Evolutionary conservation across 2,329 filamentous ascomycete genomes (phyloP).

Genomic region (Penicillium sp.): DNA sequence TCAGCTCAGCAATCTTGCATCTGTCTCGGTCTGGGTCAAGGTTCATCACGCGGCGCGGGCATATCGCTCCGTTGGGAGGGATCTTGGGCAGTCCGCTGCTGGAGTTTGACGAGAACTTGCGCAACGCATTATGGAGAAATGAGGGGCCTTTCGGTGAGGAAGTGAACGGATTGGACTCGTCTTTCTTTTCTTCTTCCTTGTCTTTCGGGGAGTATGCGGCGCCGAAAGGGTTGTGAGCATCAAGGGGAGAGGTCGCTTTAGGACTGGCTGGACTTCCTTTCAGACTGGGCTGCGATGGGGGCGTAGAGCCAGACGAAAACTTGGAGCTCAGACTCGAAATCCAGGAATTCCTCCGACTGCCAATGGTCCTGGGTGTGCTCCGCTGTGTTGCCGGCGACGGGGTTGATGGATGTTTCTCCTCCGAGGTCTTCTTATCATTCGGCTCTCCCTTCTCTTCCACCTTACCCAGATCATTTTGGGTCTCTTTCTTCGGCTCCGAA

Average conservation of each 20-base stretch:
- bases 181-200: constrained; percentile 42
- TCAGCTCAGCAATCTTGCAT: constrained; percentile 72
- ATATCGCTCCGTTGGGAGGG: constrained; percentile 61
- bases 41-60: constrained; percentile 77
- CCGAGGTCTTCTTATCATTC: constrained; percentile 16
- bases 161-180: constrained; percentile 28
- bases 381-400: constrained; percentile 23
- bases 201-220: constrained; percentile 40
- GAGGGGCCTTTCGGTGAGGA: constrained; percentile 69
- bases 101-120: constrained; percentile 63
- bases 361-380: constrained; percentile 28
- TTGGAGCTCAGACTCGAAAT: constrained; percentile 90
- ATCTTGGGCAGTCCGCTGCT: constrained; percentile 49
- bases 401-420: constrained; percentile 19
- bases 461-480: constrained; percentile 14
- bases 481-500: constrained; percentile 12
- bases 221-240: constrained; percentile 43
- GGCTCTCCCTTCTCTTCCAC: constrained; percentile 16
- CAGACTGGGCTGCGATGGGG: constrained; percentile 34
- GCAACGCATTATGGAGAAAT: constrained; percentile 74
- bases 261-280: constrained; percentile 29
- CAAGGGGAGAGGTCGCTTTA: constrained; percentile 34
- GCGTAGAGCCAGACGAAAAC: constrained; percentile 60
- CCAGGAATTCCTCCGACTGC: constrained; percentile 71
- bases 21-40: constrained; percentile 73